phyloP scores from a whole-genome alignment of 73 alveolate genomes.

The Blepharisma japonicum region DNA sequence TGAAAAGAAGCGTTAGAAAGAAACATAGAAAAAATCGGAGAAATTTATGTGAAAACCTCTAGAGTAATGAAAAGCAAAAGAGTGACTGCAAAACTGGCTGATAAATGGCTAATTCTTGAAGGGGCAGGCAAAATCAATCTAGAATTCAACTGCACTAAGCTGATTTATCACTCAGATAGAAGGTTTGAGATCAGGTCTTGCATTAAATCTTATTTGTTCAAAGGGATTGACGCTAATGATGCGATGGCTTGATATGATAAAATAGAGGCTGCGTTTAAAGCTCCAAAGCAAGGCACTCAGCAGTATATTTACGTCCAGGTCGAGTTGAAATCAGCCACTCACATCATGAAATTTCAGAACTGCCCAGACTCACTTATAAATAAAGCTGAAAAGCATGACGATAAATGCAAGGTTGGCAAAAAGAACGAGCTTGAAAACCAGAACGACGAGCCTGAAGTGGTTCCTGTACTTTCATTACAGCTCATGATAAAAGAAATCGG shows the following conservation, averaged over 20 bases:
- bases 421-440: neutral
- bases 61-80: neutral
- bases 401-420: neutral
- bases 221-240: neutral
- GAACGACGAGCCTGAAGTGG: neutral
- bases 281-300: neutral
- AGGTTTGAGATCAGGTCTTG: conserved; percentile 2
- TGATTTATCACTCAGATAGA: neutral
- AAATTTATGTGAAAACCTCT: neutral
- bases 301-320: neutral
- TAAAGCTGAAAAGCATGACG: neutral
- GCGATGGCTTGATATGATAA: neutral
- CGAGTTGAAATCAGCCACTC: conserved; percentile 9
- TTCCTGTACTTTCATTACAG: neutral
- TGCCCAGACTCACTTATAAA: conserved; percentile 8
- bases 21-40: neutral
- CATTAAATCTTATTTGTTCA: neutral
- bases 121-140: neutral
- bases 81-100: neutral
- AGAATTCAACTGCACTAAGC: conserved; percentile 3
- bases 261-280: neutral
- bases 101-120: conserved; percentile 14
- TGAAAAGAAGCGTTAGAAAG: neutral
- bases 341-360: conserved; percentile 16
- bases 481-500: neutral